Base-by-base conservation (phyloP, 2,329 filamentous ascomycete genomes). In the Clonostachys rosea region DNA sequence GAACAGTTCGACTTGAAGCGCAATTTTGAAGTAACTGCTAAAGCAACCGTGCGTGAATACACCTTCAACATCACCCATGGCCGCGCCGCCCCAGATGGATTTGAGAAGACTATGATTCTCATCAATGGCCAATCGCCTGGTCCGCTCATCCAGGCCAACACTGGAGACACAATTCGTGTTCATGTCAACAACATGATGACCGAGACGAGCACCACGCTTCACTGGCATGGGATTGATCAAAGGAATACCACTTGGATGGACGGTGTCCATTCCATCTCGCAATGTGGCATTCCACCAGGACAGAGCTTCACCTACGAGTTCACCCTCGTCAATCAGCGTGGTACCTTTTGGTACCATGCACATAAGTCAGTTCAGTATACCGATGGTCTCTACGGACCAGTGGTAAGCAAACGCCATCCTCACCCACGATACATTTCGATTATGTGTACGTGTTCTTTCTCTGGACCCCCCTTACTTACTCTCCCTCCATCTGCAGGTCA, bases 41-140 rank as follows among this genome's bases (percentile, higher is more conserved):
- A 30, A 30, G 24, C 24, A 10, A 30, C 24, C 9, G 24, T 30
- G 8, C 24, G 24, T 30, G 24, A 30, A 30, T 30, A 30, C 24
- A 30, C 24, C 4, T 39, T 39, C 36, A 39, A 39, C 36, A 8
- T 39, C 14, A 39, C 36, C 14, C 14, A 39, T n/a, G 36, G 36
- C 14, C 17, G 14, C 17, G 36, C 36, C 12, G 63, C 67, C 0
- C 72, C 72, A 0, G 68, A 74, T 60, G 78, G 79, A 18, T 64
- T 69, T 47, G 49, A 59, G 1, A 62, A 69, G 13, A 52, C 70
- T 35, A 70, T 75, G 63, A 55, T 74, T 50, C 64, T 84, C 40
- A 63, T 83, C 55, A 86, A 86, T 52, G 76, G 75, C 11, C 70
- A 80, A 54, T 81, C 78, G 44, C 83, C 84, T 1, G 85, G 82